Base-by-base conservation (phyloP, 73 alveolate genomes). In the Breviolum minutum region DNA sequence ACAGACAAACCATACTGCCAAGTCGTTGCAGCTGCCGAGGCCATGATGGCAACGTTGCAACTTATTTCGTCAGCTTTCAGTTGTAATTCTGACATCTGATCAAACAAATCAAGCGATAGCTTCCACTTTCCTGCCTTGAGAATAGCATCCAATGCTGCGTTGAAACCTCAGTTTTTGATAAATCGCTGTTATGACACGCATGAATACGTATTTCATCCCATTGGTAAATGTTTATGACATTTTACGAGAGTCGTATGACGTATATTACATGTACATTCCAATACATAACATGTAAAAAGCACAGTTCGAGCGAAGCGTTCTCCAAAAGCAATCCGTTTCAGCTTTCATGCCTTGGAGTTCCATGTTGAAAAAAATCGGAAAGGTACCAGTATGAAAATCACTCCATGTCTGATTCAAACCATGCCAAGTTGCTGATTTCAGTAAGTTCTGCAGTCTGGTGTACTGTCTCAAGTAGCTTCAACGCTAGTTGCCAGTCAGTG, bases 1-100 rank as follows among this genome's bases (percentile, higher is more conserved):
- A 70, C 80, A 22, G 97, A 74, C n/a, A 90, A 74, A 32, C 97
- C 97, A 30, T 7, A 74, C 81, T 90, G 97, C 97, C 97, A 90
- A 32, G 26, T 60, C n/a, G 62, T 30, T 63, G 48, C 40, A 30
- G 87, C 66, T 29, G 87, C n/a, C 17, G 88, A 60, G 22, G 97
- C 87, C n/a, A 61, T 62, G 63, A 90, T 26, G 77, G 88, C 97
- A 40, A 27, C 85, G 87, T 71, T 90, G 97, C 97, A 90, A 76
- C 97, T 90, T 26, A 90, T 70, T n/a, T 17, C 64, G 74, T 90
- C 97, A 54, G 87, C 29, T 29, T 71, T 32, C 27, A 90, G 77
- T 11, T 17, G 63, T 32, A 80, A 30, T 32, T 5, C 27, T 16
- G 88, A 26, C 97, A 90, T 90, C 77, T 20, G n/a, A 2, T 11